Evolutionary conservation across 129 eudicot species (phyloP).

Genomic region (Chrysanthemum seticuspe): DNA sequence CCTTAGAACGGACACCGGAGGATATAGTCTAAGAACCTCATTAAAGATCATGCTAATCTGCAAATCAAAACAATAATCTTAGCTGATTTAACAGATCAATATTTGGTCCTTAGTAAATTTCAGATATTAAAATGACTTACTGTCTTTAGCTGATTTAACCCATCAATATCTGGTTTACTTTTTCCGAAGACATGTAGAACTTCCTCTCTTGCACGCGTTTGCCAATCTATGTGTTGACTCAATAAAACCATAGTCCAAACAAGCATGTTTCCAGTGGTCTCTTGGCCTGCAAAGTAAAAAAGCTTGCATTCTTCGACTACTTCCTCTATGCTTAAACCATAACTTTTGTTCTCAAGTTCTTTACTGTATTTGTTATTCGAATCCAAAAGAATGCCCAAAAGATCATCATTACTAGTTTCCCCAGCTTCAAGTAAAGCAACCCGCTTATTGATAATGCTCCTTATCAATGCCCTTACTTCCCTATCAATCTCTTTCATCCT

Average conservation of each 20-base stretch:
- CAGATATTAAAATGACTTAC: not conserved
- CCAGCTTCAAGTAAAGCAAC: not conserved
- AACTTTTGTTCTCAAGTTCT: not conserved
- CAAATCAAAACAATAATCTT: not conserved
- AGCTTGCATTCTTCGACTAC: slow-evolving; percentile 24
- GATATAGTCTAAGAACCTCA: slow-evolving; percentile 28
- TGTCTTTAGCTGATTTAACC: slow-evolving; percentile 18
- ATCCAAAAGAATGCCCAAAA: slow-evolving; percentile 24
- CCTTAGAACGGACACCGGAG: not conserved
- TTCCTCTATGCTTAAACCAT: slow-evolving; percentile 20
- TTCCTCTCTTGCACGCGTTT: slow-evolving; percentile 25
- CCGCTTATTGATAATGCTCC: slow-evolving; percentile 14
- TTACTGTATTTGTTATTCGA: not conserved
- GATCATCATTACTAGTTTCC: slow-evolving; percentile 10
- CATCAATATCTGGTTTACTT: slow-evolving; percentile 8
- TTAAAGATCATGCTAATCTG: slow-evolving; percentile 25
- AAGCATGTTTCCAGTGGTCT: slow-evolving; percentile 14
- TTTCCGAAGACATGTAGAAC: slow-evolving; percentile 17
- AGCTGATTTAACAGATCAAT: not conserved
- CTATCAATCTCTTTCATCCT: slow-evolving; percentile 20
- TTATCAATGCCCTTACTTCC: slow-evolving; percentile 3
- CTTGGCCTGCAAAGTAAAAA: slow-evolving; percentile 26
- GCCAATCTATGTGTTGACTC: slow-evolving; percentile 21
- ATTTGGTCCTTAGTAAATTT: not conserved
- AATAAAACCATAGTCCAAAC: slow-evolving; percentile 13